Evolutionary conservation across 23 red algal genomes (phyloP).

Genomic region (Gracilaria domingensis): DNA sequence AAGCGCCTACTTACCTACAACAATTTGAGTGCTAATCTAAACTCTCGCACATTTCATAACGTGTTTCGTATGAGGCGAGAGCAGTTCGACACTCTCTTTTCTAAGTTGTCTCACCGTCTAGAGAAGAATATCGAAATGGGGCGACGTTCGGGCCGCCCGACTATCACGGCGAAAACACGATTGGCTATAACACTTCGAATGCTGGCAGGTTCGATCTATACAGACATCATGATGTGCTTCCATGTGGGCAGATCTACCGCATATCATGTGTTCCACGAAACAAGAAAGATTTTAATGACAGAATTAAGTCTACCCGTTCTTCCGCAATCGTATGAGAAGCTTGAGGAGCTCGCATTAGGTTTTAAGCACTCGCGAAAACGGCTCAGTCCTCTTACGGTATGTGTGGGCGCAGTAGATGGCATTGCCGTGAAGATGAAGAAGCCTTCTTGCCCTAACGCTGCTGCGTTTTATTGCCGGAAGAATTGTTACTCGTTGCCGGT

Average conservation of each 20-base stretch:
- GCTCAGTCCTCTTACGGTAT: background rate
- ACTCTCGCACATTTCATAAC: too few species aligned
- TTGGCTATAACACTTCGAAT: slow-evolving; percentile 1
- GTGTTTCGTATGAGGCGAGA: too few species aligned
- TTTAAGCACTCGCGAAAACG: background rate
- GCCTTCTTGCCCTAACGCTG: slow-evolving; percentile 2
- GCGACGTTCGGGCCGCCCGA: too few species aligned
- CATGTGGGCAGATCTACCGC: background rate
- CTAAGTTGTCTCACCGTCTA: too few species aligned
- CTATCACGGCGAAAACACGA: too few species aligned
- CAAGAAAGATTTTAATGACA: background rate
- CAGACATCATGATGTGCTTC: background rate
- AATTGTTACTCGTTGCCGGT: background rate
- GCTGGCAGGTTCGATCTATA: background rate
- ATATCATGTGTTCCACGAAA: slow-evolving; percentile 10
- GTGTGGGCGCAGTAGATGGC: slow-evolving; percentile 17
- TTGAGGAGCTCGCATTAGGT: background rate
- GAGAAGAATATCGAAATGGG: too few species aligned
- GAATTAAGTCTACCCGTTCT: background rate
- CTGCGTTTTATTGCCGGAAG: slow-evolving; percentile 8
- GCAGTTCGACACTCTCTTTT: too few species aligned
- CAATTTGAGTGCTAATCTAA: too few species aligned
- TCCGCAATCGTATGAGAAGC: background rate
- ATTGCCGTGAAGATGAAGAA: slow-evolving; percentile 1
- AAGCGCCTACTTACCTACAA: too few species aligned